Percentiles rank a stretch among this genome's conserved stretches.
phyloP scores from a whole-genome alignment of 306 rosid species.

The Dalbergia oliveri region DNA sequence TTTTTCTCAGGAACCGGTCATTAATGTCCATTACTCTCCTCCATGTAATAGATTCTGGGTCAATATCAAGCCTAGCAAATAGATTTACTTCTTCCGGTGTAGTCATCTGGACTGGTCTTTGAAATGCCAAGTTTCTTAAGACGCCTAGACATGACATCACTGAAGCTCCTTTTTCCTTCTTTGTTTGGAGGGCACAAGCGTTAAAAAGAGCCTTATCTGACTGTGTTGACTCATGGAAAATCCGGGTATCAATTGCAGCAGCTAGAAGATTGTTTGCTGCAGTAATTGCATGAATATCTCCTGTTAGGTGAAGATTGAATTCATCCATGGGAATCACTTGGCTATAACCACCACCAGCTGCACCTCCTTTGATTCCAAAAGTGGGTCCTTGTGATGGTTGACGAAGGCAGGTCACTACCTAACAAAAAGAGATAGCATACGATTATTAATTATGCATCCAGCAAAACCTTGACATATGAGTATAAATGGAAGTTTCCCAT shows the following conservation, averaged over 20 bases:
- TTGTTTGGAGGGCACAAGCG: conserved; percentile 92
- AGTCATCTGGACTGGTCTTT: conserved; percentile 84
- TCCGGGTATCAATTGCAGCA: conserved; percentile 93
- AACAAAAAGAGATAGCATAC: conserved; percentile 38
- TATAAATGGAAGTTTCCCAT: conserved; percentile 22
- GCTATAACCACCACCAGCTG: conserved; percentile 99
- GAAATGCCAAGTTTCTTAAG: conserved; percentile 80
- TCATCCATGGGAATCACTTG: conserved; percentile 99
- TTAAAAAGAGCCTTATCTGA: conserved; percentile 96
- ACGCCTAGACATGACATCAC: conserved; percentile 86
- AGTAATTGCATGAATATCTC: conserved; percentile 98
- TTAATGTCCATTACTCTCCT: conserved; percentile 98
- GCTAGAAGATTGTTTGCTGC: conserved; percentile 99
- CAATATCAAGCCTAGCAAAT: conserved; percentile 94
- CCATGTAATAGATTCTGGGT: conserved; percentile 90
- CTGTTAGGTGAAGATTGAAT: conserved; percentile 97
- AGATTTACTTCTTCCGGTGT: conserved; percentile 80
- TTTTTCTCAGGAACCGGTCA: conserved; percentile 92
- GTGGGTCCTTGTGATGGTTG: conserved; percentile 99
- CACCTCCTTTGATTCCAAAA: conserved; percentile 99
- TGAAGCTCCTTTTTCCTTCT: conserved; percentile 85
- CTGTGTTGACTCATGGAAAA: conserved; percentile 93
- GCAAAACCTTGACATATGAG: conserved; percentile 18
- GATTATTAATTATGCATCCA: conserved; percentile 35
- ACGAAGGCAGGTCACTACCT: conserved; percentile 97